Evolutionary conservation across 225 moss, liverwort and hornwort genomes (phyloP).

Genomic region (Bryum argenteum): DNA sequence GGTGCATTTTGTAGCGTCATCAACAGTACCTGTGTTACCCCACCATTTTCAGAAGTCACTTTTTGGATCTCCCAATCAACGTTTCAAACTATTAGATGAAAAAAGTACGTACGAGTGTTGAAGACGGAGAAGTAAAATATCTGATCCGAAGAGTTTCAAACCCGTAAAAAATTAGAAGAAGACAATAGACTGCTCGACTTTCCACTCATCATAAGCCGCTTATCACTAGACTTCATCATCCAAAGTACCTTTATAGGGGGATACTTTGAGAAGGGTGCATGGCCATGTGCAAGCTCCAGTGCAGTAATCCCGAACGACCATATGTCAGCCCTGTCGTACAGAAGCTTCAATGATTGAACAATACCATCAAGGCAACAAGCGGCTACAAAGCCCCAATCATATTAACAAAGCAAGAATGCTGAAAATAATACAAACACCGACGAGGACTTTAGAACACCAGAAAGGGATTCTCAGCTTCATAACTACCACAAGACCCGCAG

Average conservation of each 20-base stretch:
- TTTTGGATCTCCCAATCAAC: constrained; percentile 5
- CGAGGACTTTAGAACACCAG: constrained; percentile 25
- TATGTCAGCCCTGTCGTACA: constrained; percentile 74
- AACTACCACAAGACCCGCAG: constrained; percentile 33
- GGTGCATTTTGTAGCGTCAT: constrained; percentile 99
- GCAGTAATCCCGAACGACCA: constrained; percentile 99
- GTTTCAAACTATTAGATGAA: constrained; percentile 10
- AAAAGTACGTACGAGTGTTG: constrained; percentile 5
- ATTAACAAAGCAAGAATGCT: constrained; percentile 5
- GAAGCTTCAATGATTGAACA: constrained; percentile 28
- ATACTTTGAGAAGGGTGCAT: constrained; percentile 95
- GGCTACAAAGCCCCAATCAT: constrained; percentile 11
- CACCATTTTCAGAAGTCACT: constrained; percentile 26
- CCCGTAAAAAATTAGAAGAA: constrained; percentile 15
- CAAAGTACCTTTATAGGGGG: constrained; percentile 88
- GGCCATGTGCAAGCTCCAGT: constrained; percentile 96
- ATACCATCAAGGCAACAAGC: background rate
- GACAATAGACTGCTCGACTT: background rate
- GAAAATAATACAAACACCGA: constrained; percentile 22
- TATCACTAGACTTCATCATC: constrained; percentile 7
- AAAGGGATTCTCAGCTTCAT: constrained; percentile 36
- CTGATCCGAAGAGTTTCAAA: constrained; percentile 9
- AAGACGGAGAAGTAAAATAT: background rate
- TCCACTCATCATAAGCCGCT: constrained; percentile 14
- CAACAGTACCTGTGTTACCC: constrained; percentile 63